Evolutionary conservation across 2,329 filamentous ascomycete species (phyloP).

Genomic region (Pseudocercospora ulei): DNA sequence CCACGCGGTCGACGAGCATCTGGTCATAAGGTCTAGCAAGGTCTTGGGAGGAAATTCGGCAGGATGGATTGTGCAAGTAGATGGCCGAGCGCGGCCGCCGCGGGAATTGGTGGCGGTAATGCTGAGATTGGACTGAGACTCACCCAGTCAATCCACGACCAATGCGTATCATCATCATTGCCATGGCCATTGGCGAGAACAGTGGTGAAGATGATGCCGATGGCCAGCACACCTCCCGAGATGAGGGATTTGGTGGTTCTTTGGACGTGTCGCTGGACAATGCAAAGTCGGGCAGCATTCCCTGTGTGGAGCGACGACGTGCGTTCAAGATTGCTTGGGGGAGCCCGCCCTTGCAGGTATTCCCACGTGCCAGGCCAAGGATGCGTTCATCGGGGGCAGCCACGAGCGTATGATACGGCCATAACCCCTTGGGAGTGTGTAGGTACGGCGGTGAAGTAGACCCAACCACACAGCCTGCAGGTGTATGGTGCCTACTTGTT

Average conservation of each 20-base stretch:
- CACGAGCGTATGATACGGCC: too few species aligned
- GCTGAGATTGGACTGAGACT: slow-evolving; percentile 21
- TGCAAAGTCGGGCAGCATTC: slow-evolving; percentile 81
- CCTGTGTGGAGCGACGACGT: slow-evolving; percentile 63
- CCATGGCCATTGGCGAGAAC: slow-evolving; percentile 41
- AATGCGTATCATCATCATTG: slow-evolving; percentile 41
- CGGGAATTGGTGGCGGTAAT: too few species aligned
- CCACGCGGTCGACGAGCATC: too few species aligned
- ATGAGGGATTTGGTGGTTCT: slow-evolving; percentile 59
- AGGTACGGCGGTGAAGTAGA: slow-evolving; percentile 24
- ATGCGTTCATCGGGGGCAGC: too few species aligned
- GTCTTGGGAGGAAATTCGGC: neutral
- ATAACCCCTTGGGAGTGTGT: too few species aligned
- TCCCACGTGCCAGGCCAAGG: too few species aligned
- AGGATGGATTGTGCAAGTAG: slow-evolving; percentile 2
- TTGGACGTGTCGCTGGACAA: slow-evolving; percentile 49
- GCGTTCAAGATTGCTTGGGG: slow-evolving; percentile 78
- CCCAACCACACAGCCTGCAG: slow-evolving; percentile 28
- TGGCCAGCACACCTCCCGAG: slow-evolving; percentile 55
- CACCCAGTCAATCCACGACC: slow-evolving; percentile 58
- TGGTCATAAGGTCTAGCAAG: too few species aligned
- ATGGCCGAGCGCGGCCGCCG: neutral
- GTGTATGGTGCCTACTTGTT: neutral
- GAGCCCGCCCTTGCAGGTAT: too few species aligned
- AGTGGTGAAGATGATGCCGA: slow-evolving; percentile 42